Percentiles rank a stretch among this genome's conserved stretches.
These are phyloP conservation scores for Combretum micranthum DNA, from an alignment of 345 rosid genomes.

Conservation along the genomic window DNA sequence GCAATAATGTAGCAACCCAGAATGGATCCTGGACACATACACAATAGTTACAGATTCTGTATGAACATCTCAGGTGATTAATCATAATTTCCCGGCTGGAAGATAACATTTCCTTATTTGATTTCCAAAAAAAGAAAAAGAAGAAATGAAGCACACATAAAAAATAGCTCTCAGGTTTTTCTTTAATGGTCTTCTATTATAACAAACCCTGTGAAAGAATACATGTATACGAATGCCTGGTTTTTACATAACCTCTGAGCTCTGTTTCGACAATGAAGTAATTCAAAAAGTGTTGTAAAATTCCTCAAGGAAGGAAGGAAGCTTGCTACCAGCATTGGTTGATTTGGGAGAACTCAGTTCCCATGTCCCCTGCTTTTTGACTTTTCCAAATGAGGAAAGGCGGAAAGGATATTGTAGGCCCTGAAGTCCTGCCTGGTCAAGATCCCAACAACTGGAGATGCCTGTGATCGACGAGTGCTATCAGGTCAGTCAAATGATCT, in stretches of 20 bases:
- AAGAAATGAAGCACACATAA: too few species aligned
- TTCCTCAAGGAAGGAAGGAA: neutral
- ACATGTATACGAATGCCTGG: constrained; percentile 3
- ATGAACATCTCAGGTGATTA: too few species aligned
- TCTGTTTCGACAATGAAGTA: constrained; percentile 28
- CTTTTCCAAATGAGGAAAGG: constrained; percentile 60
- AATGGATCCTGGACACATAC: too few species aligned
- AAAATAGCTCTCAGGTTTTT: too few species aligned
- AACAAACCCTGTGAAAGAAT: neutral
- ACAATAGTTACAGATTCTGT: too few species aligned
- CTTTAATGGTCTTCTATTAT: constrained; percentile 4
- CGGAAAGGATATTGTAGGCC: constrained; percentile 58
- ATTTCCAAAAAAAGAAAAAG: too few species aligned
- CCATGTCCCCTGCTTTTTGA: constrained; percentile 33
- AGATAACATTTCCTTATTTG: too few species aligned
- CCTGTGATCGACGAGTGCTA: constrained; percentile 28
- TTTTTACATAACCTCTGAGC: constrained; percentile 8
- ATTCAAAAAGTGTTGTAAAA: constrained; percentile 16
- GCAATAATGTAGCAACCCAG: too few species aligned
- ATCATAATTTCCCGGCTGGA: too few species aligned
- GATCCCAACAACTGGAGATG: constrained; percentile 61
- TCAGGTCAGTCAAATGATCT: neutral
- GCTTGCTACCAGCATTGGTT: neutral
- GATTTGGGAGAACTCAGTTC: constrained; percentile 5
- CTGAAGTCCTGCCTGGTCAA: constrained; percentile 81